A percentile compares a stretch with the other conserved stretches of the same genome.
Conservation (phyloP, 176 grass and related monocot genomes). For the Raddia distichophylla region DNA sequence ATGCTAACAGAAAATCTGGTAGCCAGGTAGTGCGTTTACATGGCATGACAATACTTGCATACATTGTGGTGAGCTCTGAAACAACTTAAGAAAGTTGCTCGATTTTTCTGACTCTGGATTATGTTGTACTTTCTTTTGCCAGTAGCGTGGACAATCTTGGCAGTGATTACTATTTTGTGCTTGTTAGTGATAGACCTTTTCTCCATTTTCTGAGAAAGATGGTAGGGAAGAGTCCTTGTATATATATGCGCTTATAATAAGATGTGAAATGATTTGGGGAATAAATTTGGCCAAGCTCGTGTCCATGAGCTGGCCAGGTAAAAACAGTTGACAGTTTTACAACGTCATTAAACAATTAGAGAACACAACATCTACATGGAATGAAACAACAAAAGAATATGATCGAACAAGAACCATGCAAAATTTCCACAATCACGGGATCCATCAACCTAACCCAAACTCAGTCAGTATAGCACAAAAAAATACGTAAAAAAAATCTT, state of each 20-base stretch:
- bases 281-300: not conserved
- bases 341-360: not conserved
- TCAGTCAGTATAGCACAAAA: not conserved
- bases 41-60: not conserved
- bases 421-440: not conserved
- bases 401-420: not conserved
- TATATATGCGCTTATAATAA: not conserved
- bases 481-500: constrained; percentile 9
- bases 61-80: no score
- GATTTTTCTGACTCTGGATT: not conserved
- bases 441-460: constrained; percentile 21
- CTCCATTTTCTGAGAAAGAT: not conserved
- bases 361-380: constrained; percentile 9
- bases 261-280: not conserved
- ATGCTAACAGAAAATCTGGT: not conserved
- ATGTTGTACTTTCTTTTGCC: not conserved
- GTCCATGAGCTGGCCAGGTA: constrained; percentile 14
- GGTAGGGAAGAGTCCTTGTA: not conserved
- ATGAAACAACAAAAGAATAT: constrained; percentile 6
- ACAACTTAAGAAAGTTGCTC: not conserved
- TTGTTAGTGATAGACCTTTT: not conserved
- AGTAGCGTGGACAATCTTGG: not conserved
- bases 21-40: not conserved
- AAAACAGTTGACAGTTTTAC: not conserved
- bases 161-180: not conserved